These are phyloP conservation scores for Teratosphaeria viscida DNA, from an alignment of 2,329 filamentous ascomycete genomes.

Conservation along the genomic window DNA sequence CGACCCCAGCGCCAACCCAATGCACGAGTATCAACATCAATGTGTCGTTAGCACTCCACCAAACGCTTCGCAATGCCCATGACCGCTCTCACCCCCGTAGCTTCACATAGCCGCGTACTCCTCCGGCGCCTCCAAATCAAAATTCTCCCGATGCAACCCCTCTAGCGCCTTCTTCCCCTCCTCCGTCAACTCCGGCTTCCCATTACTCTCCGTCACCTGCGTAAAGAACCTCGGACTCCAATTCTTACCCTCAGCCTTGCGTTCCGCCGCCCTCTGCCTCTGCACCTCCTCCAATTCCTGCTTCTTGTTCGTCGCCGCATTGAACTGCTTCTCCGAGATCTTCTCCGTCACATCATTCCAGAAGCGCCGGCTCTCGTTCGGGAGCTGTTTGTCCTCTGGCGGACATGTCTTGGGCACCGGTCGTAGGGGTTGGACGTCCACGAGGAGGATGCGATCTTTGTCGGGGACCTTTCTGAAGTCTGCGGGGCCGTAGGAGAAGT, in stretches of 20 bases:
- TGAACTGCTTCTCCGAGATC: conserved; percentile 73
- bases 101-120: conserved; percentile 27
- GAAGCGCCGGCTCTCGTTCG: conserved; percentile 80
- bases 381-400: conserved; percentile 64
- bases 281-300: conserved; percentile 86
- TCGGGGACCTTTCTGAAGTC: conserved; percentile 37
- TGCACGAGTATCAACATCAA: not conserved
- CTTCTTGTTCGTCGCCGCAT: conserved; percentile 75
- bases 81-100: not conserved
- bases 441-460: conserved; percentile 58
- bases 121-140: conserved; percentile 35
- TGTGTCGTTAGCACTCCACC: not conserved
- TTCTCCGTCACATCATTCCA: conserved; percentile 83
- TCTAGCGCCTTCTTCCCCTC: conserved; percentile 51
- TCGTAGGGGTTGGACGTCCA: conserved; percentile 75
- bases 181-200: conserved; percentile 51
- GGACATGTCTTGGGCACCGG: conserved; percentile 73
- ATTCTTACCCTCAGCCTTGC: conserved; percentile 56
- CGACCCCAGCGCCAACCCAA: not conserved
- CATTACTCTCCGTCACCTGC: conserved; percentile 44
- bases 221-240: conserved; percentile 89
- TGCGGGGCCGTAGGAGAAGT: conserved; percentile 43
- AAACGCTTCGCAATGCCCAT: not conserved
- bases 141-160: conserved; percentile 44
- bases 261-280: conserved; percentile 69